phyloP scores from a whole-genome alignment of 2,329 filamentous ascomycete genomes.

The Volutella citrinella region DNA sequence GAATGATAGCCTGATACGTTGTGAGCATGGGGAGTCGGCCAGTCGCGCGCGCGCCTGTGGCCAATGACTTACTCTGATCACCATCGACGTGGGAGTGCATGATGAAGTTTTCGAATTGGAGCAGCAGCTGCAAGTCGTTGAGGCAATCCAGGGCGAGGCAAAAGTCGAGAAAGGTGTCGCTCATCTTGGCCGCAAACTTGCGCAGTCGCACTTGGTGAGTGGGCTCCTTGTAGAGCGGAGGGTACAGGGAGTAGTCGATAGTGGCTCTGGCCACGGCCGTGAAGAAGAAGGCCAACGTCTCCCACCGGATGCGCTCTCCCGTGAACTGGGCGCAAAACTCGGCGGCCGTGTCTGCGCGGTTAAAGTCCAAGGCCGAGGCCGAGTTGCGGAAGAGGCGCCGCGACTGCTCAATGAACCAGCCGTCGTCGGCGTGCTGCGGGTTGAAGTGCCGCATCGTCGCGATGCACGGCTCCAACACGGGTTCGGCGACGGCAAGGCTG shows the following conservation, averaged over 20 bases:
- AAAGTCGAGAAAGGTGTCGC: constrained; percentile 22
- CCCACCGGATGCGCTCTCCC: constrained; percentile 18
- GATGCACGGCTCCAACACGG: too few relatives aligned
- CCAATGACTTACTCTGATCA: constrained; percentile 39
- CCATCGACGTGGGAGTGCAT: constrained; percentile 40
- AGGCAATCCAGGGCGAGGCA: constrained; percentile 28
- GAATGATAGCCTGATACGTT: constrained; percentile 39
- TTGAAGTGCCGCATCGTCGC: too few relatives aligned
- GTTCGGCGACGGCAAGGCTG: too few relatives aligned
- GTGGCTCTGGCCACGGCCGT: constrained; percentile 21
- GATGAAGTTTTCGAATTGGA: constrained; percentile 47
- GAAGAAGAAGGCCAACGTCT: constrained; percentile 23
- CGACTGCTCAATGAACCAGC: too few relatives aligned
- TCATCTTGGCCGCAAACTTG: constrained; percentile 18
- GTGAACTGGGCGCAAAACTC: constrained; percentile 14
- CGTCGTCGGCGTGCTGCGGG: too few relatives aligned
- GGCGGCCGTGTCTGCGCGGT: constrained; percentile 3
- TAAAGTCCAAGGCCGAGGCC: constrained; percentile 8
- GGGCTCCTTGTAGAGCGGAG: constrained; percentile 7
- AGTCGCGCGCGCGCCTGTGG: too few relatives aligned
- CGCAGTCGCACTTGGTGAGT: constrained; percentile 15
- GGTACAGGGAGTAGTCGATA: constrained; percentile 11
- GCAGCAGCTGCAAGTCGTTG: constrained; percentile 42
- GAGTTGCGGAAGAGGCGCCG: too few relatives aligned
- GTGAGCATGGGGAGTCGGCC: neutral